Evolutionary conservation across 345 rosid genomes (phyloP), one percentile per base, ranked within the genome.

Genomic region (Populus simonii): DNA sequence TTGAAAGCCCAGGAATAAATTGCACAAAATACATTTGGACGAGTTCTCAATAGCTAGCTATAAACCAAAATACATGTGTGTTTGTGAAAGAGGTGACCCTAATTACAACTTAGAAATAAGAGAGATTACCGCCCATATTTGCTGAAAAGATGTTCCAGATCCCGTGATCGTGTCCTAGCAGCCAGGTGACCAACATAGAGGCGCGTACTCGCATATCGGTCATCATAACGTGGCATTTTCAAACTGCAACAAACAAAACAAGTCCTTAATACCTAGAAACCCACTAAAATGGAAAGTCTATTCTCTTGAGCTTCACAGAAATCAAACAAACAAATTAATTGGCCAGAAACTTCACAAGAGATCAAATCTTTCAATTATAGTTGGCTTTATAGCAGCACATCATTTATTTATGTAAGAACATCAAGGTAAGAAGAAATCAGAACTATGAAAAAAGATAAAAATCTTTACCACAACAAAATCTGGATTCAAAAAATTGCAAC

Each of bases 171-270:
- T 16, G 93, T 89, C 59, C 94, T 84, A 5, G 94, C 83, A 6
- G 90, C 84, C 75, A 92, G 76, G 80, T 87, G 94, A 22, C 94
- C 97, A 27, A 92, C 94, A 78, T 92, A 92, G 66, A 92, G 97
- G 8, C 94, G 92, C 3, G 94, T 87, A 51, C 84, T 89, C 70
- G 88, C 83, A 70, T 86, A 86, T 25, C 94, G 90, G 66, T 92
- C 97, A 80, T 90, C 94, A 81, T 89, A 80, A 6, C 94, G 90
- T 45, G 97, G 97, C 97, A 92, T 92, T 62, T 85, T 81, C 77
- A 72, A 75, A 49, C 85, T 82, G 80, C 82, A 82, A 31, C 29
- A 25, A 55, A 15, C 53, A 73, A 67, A 35, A 22, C 22, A 35
- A 62, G 1, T 33, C 70, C 22, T 11, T 8, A 23, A 74, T n/a